phyloP scores from a whole-genome alignment of 2,329 filamentous ascomycete species.

The Triangularia setosa region DNA sequence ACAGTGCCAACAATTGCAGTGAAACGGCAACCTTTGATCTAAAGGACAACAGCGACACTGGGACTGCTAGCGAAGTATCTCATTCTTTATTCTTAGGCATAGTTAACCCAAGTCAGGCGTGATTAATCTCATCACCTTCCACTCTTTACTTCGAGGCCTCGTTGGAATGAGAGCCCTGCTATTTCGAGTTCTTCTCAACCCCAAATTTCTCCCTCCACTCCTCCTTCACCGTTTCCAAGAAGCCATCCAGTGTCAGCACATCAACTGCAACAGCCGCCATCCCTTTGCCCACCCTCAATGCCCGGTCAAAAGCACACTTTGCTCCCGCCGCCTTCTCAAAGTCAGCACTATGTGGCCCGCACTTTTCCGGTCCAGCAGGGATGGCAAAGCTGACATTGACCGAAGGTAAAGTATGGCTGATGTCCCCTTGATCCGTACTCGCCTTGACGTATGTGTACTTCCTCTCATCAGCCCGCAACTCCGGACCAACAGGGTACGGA shows the following conservation, averaged over 20 bases:
- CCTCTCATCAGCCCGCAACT: neutral
- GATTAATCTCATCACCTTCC: no score
- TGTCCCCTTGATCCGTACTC: constrained; percentile 57
- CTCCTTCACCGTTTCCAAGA: constrained; percentile 41
- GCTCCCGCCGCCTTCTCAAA: constrained; percentile 51
- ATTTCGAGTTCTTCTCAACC: neutral
- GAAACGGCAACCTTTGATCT: no score
- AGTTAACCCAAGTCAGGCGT: no score
- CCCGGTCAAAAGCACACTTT: constrained; percentile 42
- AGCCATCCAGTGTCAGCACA: constrained; percentile 38
- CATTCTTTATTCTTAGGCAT: no score
- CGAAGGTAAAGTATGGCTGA: constrained; percentile 55
- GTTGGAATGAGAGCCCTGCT: no score
- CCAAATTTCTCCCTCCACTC: constrained; percentile 32
- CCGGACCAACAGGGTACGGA: constrained; percentile 23
- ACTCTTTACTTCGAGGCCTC: no score
- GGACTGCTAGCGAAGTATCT: no score
- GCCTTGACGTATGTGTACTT: constrained; percentile 32
- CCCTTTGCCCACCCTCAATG: constrained; percentile 45
- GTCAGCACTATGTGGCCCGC: constrained; percentile 49
- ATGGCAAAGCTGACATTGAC: constrained; percentile 51
- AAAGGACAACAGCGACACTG: no score
- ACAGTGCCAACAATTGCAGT: no score
- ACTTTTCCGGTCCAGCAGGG: constrained; percentile 39
- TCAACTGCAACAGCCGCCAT: constrained; percentile 47